These are phyloP conservation scores for Curvularia sp. DNA, from an alignment of 2,329 filamentous ascomycete genomes.

Conservation along the genomic window DNA sequence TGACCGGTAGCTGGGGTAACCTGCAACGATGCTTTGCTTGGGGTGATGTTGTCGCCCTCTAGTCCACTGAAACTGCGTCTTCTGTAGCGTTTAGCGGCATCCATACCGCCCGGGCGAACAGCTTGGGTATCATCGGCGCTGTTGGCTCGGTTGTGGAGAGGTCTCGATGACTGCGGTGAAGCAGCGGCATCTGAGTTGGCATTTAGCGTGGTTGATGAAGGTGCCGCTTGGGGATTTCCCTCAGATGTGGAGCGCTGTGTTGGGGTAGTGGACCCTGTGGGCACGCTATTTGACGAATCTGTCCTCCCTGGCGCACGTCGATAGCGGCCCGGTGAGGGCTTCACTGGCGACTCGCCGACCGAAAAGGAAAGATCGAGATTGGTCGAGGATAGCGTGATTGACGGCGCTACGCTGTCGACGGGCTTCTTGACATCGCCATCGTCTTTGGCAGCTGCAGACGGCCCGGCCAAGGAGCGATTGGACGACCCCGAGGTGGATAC, in stretches of 20 bases:
- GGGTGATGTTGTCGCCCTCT: conserved; percentile 45
- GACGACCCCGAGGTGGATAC: conserved; percentile 59
- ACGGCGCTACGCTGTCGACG: conserved; percentile 51
- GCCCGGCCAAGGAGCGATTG: conserved; percentile 53
- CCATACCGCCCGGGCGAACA: conserved; percentile 63
- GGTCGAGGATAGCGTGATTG: conserved; percentile 59
- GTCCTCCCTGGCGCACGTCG: conserved; percentile 68
- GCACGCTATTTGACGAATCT: conserved; percentile 54
- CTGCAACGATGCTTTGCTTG: conserved; percentile 28
- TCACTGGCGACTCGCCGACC: conserved; percentile 64
- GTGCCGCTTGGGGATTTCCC: conserved; percentile 57
- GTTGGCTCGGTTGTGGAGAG: conserved; percentile 62
- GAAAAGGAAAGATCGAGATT: conserved; percentile 64
- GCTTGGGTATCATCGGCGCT: conserved; percentile 76
- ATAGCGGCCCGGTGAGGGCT: conserved; percentile 83
- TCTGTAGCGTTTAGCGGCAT: conserved; percentile 77
- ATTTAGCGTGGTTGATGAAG: conserved; percentile 62
- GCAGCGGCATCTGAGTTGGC: conserved; percentile 59
- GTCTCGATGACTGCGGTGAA: conserved; percentile 36
- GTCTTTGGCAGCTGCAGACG: conserved; percentile 56
- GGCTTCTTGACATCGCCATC: conserved; percentile 54
- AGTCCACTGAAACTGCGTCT: conserved; percentile 81
- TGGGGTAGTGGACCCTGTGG: conserved; percentile 36
- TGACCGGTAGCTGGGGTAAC: conserved; percentile 19
- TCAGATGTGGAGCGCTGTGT: conserved; percentile 43